Evolutionary conservation across 139 green algal genomes (phyloP).

Genomic region (Parachlorella kessleri): DNA sequence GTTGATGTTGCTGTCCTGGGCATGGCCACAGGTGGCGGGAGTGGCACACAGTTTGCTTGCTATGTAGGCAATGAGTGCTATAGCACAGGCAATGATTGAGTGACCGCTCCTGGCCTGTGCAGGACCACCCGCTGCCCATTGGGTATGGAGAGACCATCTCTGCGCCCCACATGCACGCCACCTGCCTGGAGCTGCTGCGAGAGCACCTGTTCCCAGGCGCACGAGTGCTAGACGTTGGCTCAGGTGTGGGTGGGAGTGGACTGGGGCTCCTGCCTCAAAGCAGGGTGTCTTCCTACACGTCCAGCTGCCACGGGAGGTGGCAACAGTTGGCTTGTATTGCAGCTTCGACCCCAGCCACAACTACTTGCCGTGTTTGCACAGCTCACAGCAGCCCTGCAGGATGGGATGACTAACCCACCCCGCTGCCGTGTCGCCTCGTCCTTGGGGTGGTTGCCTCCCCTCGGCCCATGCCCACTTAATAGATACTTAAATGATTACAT

Average conservation of each 20-base stretch:
- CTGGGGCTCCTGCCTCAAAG: not conserved
- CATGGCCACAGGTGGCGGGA: too few species aligned
- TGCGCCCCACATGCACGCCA: constrained; percentile 95
- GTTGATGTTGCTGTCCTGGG: not conserved
- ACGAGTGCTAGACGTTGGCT: constrained; percentile 87
- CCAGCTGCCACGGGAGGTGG: too few species aligned
- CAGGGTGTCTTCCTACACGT: too few species aligned
- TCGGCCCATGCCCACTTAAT: too few species aligned
- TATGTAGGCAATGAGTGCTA: not conserved
- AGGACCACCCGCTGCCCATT: constrained; percentile 31
- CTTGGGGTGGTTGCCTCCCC: too few species aligned
- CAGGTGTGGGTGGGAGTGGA: constrained; percentile 24
- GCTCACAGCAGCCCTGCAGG: too few species aligned
- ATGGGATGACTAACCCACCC: not conserved
- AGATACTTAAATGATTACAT: too few species aligned
- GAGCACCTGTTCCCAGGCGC: constrained; percentile 65
- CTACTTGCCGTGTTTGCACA: too few species aligned
- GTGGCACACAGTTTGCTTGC: too few species aligned
- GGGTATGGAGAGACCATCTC: constrained; percentile 76
- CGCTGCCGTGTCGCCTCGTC: too few species aligned
- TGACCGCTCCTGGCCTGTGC: not conserved
- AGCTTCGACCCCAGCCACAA: not conserved
- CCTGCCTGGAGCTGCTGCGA: constrained; percentile 83
- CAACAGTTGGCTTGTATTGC: not conserved
- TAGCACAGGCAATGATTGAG: not conserved